Evolutionary conservation across 116 monocot genomes (phyloP), one percentile per base, ranked within the genome.

Genomic region (Zostera marina): DNA sequence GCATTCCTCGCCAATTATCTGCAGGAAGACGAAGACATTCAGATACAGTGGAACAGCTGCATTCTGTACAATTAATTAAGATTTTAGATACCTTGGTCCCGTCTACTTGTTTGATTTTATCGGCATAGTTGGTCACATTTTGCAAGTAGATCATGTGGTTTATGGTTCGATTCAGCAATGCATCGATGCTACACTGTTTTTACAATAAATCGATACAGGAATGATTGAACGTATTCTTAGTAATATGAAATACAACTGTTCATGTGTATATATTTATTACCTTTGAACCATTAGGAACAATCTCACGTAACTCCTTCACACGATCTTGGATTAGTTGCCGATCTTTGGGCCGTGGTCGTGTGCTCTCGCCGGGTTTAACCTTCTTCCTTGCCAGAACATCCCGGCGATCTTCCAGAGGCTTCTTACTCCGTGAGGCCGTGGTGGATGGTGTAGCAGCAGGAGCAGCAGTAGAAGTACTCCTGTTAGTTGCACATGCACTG

Each of bases 151-250:
- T 73, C 94, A 94, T 85, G 61, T 94, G 94, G 57, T 80, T 84
- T 39, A 94, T 88, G 0, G 94, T 94, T 10, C 85, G 84, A 48
- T 85, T 88, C 73, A 94, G 62, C 64, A 94, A 79, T 63, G 88
- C 65, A 68, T 94, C 94, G 53, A 94, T 94, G 70, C 94, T 94
- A 70, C 94, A 94, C 88, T 94, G 94, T 76, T n/a, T n/a, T n/a
- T n/a, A n/a, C n/a, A n/a, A n/a, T n/a, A n/a, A n/a, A n/a, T n/a
- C n/a, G n/a, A n/a, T n/a, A n/a, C n/a, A n/a, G n/a, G n/a, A n/a
- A n/a, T n/a, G n/a, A n/a, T n/a, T n/a, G n/a, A n/a, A n/a, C n/a
- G n/a, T n/a, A n/a, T n/a, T n/a, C n/a, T n/a, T n/a, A n/a, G n/a
- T n/a, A n/a, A n/a, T n/a, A n/a, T n/a, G n/a, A n/a, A n/a, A n/a